A percentile compares a stretch with the other conserved stretches of the same genome.
Evolutionary conservation across 2,329 filamentous ascomycete species (phyloP).

Genomic region (Simplicillium aogashimaense): DNA sequence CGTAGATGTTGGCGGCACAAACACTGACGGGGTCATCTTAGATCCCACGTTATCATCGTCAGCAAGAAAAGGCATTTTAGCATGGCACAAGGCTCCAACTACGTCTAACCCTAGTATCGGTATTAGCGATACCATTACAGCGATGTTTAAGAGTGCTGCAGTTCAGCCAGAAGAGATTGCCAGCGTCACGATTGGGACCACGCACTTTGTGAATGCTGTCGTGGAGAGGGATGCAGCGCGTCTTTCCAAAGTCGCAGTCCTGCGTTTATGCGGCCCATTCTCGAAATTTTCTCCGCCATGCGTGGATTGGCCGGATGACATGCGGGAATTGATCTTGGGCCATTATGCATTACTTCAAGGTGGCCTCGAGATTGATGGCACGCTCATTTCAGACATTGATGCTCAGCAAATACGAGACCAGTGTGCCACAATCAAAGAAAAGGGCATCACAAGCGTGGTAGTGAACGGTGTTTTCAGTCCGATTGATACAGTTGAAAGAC

Average conservation of each 20-base stretch:
- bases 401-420: conserved; percentile 27
- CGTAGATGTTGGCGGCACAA: conserved; percentile 40
- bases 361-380: conserved; percentile 41
- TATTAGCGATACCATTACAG: conserved; percentile 32
- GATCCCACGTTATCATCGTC: conserved; percentile 26
- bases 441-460: conserved; percentile 36
- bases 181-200: conserved; percentile 43
- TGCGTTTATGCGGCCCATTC: conserved; percentile 44
- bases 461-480: conserved; percentile 42
- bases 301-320: conserved; percentile 40
- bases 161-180: conserved; percentile 27
- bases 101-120: conserved; percentile 36
- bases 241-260: conserved; percentile 39
- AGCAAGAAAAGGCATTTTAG: conserved; percentile 30
- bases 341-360: conserved; percentile 36
- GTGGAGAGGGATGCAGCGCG: conserved; percentile 40
- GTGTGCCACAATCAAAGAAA: conserved; percentile 25
- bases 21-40: conserved; percentile 42
- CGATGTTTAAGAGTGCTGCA: conserved; percentile 26
- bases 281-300: conserved; percentile 39
- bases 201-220: conserved; percentile 50
- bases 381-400: conserved; percentile 33
- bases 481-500: conserved; percentile 35
- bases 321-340: conserved; percentile 35
- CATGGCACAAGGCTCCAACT: conserved; percentile 39